Conservation (phyloP, 495 filamentous ascomycete species). For the Tricharina praecox region DNA sequence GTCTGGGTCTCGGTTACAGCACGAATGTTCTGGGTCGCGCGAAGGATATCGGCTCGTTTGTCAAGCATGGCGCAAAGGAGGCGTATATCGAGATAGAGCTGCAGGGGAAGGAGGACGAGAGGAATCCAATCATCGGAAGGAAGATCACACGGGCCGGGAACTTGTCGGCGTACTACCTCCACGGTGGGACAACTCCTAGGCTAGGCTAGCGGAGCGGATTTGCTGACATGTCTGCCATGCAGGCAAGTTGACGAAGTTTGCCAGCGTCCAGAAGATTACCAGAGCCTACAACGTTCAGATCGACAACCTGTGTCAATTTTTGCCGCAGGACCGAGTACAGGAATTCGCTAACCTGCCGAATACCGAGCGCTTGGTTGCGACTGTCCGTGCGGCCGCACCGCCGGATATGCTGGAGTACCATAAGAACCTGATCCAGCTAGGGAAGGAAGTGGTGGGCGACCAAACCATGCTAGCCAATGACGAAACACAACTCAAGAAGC, state of each 20-base stretch:
- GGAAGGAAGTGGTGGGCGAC: constrained; percentile 49
- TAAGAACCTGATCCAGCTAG: constrained; percentile 48
- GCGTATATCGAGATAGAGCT: constrained; percentile 84
- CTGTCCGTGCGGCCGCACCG: constrained; percentile 70
- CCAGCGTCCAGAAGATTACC: constrained; percentile 46
- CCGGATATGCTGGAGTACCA: constrained; percentile 68
- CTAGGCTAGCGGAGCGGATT: too few species aligned
- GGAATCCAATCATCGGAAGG: constrained; percentile 57
- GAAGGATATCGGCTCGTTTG: constrained; percentile 70
- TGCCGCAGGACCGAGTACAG: constrained; percentile 90
- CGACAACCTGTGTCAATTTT: constrained; percentile 94
- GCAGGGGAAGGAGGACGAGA: constrained; percentile 35
- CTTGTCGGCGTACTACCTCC: constrained; percentile 52
- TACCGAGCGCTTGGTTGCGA: constrained; percentile 69
- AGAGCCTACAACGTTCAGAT: constrained; percentile 69
- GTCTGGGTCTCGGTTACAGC: constrained; percentile 73
- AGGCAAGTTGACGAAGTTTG: constrained; percentile 28
- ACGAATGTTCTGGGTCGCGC: constrained; percentile 71
- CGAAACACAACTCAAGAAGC: constrained; percentile 42
- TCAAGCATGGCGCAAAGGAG: constrained; percentile 69
- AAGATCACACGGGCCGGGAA: constrained; percentile 69
- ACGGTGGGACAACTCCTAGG: too few species aligned
- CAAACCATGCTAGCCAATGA: constrained; percentile 42
- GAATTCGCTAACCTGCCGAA: constrained; percentile 79
- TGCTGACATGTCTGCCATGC: neutral